Base-by-base conservation (phyloP, 352 stramenopile species). In the Phytophthora pseudosyringae region DNA sequence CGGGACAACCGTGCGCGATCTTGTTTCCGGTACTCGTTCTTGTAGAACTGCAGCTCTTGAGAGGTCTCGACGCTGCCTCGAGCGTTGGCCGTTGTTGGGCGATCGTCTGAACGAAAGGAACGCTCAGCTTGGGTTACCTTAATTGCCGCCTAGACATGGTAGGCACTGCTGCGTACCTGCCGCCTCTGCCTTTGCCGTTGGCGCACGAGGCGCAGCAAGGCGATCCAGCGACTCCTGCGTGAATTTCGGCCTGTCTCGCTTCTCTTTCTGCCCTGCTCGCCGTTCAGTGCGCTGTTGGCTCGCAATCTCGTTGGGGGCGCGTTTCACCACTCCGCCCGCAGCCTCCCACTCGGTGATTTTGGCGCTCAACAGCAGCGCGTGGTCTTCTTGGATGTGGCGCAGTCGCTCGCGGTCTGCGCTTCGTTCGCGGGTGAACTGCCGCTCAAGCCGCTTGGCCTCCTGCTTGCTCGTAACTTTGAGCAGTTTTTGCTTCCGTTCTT, bases 331-430 rank as follows among this genome's bases (percentile, higher is more conserved):
- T 6, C 75, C 68, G 1, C 73, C 78, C 13, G 69, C 60, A 7
- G 64, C 52, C 52, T 78, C 88, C 81, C 79, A 89, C 45, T 90
- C 73, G 5, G 64, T 67, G 18, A 83, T 66, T 64, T 88, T 90
- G 13, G 71, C 69, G 11, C 69, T 75, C 13, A 88, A 39, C 25
- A 89, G 69, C 50, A 89, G 35, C 16, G 69, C 53, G 40, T 89
- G 80, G 57, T 90, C 79, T 41, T 88, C 80, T 48, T 85, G 73
- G 21, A 90, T 83, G n/a, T 86, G 80, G 21, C 65, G 71, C 46
- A 90, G 65, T 13, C 74, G 66, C 48, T 90, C 79, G 7, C 69
- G 67, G 61, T 90, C 81, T 31, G 62, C 68, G 2, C 35, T 62
- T 25, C 81, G 73, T 45, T 89, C 78, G 9, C 76, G 67, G 21